These are phyloP conservation scores for Hanseniaspora uvarum DNA, from an alignment of 1,139 yeast genomes.

Conservation along the genomic window DNA sequence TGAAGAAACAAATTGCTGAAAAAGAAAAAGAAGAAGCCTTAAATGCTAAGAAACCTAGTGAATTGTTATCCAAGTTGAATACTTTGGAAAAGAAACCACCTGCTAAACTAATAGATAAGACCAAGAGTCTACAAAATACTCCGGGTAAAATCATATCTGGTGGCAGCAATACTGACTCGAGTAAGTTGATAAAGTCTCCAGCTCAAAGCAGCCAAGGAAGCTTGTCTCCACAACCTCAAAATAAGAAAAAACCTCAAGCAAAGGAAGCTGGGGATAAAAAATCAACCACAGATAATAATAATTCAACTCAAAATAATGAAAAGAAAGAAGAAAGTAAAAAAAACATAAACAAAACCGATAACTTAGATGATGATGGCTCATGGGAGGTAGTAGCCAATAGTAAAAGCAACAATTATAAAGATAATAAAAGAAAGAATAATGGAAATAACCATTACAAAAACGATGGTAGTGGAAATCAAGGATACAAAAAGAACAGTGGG, in stretches of 20 bases:
- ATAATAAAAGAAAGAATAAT: conserved; percentile 2
- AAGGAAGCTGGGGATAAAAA: neutral
- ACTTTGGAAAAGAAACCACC: neutral
- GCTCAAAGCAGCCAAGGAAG: neutral
- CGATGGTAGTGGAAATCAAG: neutral
- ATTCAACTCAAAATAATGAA: neutral
- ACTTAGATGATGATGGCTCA: conserved; percentile 8
- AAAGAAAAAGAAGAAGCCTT: neutral
- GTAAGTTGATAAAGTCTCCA: neutral
- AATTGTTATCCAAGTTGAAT: neutral
- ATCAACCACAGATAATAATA: neutral
- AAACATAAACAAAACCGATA: neutral
- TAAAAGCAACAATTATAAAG: conserved; percentile 3
- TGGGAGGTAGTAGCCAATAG: conserved; percentile 11
- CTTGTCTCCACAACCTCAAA: neutral
- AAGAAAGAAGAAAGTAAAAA: neutral
- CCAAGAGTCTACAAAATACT: neutral
- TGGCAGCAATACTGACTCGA: neutral
- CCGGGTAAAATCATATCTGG: neutral
- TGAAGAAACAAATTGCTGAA: neutral
- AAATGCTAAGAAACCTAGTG: neutral
- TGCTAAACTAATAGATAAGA: conserved; percentile 6
- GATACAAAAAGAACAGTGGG: conserved; percentile 8
- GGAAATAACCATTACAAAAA: neutral
- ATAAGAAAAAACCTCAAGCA: neutral